phyloP scores from a whole-genome alignment of 2,329 filamentous ascomycete genomes.

The Atkinsonella hypoxylon region DNA sequence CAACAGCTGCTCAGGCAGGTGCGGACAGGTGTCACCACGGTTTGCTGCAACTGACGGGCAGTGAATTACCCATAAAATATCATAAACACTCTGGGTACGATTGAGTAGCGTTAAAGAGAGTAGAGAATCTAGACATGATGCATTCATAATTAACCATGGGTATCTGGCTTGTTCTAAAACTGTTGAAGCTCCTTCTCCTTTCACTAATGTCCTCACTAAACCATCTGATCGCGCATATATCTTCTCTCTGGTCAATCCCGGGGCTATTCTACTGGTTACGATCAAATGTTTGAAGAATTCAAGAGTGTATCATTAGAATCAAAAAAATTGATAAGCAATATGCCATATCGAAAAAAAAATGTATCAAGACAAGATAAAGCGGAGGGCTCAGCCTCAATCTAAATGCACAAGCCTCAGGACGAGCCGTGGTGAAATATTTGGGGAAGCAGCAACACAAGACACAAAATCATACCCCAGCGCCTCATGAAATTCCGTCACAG shows the following conservation, averaged over 20 bases:
- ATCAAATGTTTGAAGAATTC: neutral
- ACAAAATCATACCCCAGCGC: conserved; percentile 8
- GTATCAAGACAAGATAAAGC: neutral
- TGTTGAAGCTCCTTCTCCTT: neutral
- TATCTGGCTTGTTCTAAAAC: neutral
- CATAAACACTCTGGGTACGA: no score
- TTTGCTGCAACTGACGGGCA: no score
- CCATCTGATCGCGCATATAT: neutral
- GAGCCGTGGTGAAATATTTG: neutral
- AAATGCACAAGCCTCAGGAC: no score
- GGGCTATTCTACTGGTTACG: neutral
- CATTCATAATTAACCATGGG: conserved; percentile 1
- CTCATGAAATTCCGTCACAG: conserved; percentile 3
- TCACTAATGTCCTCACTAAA: neutral
- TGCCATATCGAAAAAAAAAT: neutral
- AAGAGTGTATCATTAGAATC: neutral
- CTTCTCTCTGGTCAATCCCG: neutral
- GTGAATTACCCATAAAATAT: no score
- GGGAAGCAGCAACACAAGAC: conserved; percentile 4
- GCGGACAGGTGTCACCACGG: no score
- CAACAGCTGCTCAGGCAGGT: no score
- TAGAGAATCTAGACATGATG: neutral
- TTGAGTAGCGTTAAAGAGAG: neutral
- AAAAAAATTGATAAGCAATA: neutral
- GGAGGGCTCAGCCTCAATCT: neutral